Evolutionary conservation across 495 filamentous ascomycete genomes (phyloP), one percentile per base, ranked within the genome.

Genomic region (Penicillium dipodomyicola): DNA sequence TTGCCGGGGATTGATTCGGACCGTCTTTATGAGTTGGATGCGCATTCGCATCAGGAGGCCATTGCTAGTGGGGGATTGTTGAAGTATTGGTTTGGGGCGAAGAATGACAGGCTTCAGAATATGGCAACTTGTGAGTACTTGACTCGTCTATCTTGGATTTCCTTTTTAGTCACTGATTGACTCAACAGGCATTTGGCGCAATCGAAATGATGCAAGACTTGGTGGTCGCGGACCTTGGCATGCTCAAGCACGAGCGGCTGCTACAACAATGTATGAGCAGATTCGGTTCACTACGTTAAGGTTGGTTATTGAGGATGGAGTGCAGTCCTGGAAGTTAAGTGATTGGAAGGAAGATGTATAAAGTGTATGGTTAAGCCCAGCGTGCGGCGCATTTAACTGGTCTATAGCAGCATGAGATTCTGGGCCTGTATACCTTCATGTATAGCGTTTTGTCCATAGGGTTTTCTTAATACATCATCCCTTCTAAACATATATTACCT

Each of bases 21-120:
- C 5, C 74, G 84, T 30, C 74, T 96, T 14, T 81, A 82, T 49
- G 74, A 73, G 17, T 72, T 96, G 55, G 92, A 96, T 68, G 82
- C 82, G 61, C 80, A 81, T 44, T 88, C 89, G 12, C 91, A 95
- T 63, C 76, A 77, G 27, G 90, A 96, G 70, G 92, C 92, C 11
- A 84, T 81, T 5, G 76, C 76, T 33, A 87, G 84, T 60, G 91
- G 90, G 2, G 91, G 92, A n/a, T 78, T 96, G 65, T 73, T 96
- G 63, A 94, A 95, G 82, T 92, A 92, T 73, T 94, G 90, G 89
- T 92, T 89, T 67, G 88, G 88, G 14, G 70, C 68, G 29, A 87
- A 87, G 32, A 82, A 91, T 72, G 75, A 67, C 33, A 68, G 85
- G 32, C 77, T 80, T 23, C 76, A 78, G 64, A 92, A 92, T 70